Evolutionary conservation across 2,329 filamentous ascomycete genomes (phyloP), one percentile per base, ranked within the genome.

Genomic region (Trichoderma guizhouense): DNA sequence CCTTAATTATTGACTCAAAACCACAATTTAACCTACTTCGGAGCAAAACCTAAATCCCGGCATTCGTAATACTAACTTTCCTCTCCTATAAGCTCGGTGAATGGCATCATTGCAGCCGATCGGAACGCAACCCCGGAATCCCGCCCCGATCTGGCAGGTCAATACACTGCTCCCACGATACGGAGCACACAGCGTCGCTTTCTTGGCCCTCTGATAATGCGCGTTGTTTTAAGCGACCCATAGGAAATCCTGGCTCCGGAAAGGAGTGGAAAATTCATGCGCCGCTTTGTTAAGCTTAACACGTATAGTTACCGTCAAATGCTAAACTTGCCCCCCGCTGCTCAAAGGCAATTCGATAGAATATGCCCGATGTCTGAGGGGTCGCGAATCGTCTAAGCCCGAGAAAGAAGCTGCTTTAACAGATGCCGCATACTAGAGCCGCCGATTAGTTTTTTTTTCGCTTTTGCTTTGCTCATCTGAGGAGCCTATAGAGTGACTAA

Each of bases 101-200:
- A 71, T 71, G 64, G 70, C 57, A 72, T 68, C 70, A 72, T 68
- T 28, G 34, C 43, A 63, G 43, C 39, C 66, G 66, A 69, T 69
- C 39, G 57, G 57, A 58, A 58, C 66, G 43, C 60, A 57, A 28
- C 66, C 24, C 67, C 71, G 71, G 71, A 58, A 57, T 47, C 26
- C 26, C 43, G 12, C 51, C 71, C 71, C 60, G 71, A 72, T 72
- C 34, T 39, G 71, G 71, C 66, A 72, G 71, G 71, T 72, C 71
- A 21, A 28, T 14, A n/a, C 7, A 32, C 14, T 1, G 3, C 36
- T 39, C 58, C 15, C 18, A 21, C 28, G 55, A 28, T 18, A 30
- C 30, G 30, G 30, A 30, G 30, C 2, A 30, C 24, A 14, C 4
- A 61, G 28, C 12, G 36, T 28, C 57, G 55, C 12, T 26, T 51